Evolutionary conservation across 805 yeast species (phyloP), one percentile per base, ranked within the genome.

Genomic region (Trichomonascus vanleenenianus): DNA sequence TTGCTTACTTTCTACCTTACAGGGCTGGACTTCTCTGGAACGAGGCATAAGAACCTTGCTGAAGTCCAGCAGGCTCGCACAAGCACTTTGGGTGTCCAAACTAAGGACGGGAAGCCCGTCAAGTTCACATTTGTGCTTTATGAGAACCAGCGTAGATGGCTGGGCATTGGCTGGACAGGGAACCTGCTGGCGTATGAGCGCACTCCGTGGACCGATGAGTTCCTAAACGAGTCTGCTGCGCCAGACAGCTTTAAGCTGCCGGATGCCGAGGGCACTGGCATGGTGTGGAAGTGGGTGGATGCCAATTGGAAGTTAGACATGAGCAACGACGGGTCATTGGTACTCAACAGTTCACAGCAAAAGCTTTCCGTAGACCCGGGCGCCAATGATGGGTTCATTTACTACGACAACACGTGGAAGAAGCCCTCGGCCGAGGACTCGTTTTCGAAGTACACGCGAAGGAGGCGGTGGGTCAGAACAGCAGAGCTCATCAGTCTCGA

Each of bases 131-230:
- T 86, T 64, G 97, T 87, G 1, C 71, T 93, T 9, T 89, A 81
- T 63, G 98, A 91, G 62, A 91, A 91, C 62, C 97, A 91, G 68
- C 79, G 98, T 59, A 80, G 94, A 57, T 91, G 98, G 98, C 72
- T 91, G 34, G 97, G 97, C 11, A 85, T 91, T 56, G 98, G 98
- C 10, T 91, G 98, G 98, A 91, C 97, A 0, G 73, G 94, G 12
- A 88, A 88, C 59, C 72, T 93, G 60, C 72, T 93, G 50, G 82
- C 94, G 42, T 91, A 91, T 60, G 98, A 91, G 66, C 76, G 98
- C 60, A 81, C 95, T 0, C 83, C 97, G 2, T 91, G 97, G 97
- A 89, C 97, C 0, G 98, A 91, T 61, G 97, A 89, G 62, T 89
- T 88, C 59, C 70, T 88, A 51, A 91, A 89, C 63, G 96, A 88